These are phyloP conservation scores for Hymenoscyphus fructigenus DNA, from an alignment of 2,329 filamentous ascomycete species.

Conservation along the genomic window DNA sequence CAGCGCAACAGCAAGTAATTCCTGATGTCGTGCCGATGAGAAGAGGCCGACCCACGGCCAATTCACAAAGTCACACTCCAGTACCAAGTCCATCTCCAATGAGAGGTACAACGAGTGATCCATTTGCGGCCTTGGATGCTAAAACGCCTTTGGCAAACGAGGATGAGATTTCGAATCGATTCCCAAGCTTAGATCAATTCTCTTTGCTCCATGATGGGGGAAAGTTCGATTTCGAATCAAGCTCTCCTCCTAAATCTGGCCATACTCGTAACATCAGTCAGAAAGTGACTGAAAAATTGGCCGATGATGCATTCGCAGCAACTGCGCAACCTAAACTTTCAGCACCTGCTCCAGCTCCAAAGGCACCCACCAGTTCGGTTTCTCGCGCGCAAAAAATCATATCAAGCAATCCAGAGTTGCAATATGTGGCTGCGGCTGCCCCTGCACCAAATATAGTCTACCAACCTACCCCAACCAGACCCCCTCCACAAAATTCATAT, in stretches of 20 bases:
- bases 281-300: slow-evolving; percentile 71
- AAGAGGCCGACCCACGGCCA: slow-evolving; percentile 70
- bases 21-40: slow-evolving; percentile 95
- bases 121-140: slow-evolving; percentile 86
- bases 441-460: slow-evolving; percentile 24
- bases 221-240: slow-evolving; percentile 78
- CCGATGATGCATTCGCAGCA: slow-evolving; percentile 76
- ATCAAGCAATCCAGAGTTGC: slow-evolving; percentile 60
- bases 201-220: slow-evolving; percentile 81
- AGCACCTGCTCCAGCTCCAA: slow-evolving; percentile 15
- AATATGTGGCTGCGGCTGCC: slow-evolving; percentile 46
- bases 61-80: slow-evolving; percentile 44
- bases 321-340: slow-evolving; percentile 20
- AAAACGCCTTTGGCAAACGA: slow-evolving; percentile 53
- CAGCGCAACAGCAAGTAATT: slow-evolving; percentile 68
- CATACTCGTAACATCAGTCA: slow-evolving; percentile 58
- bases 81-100: slow-evolving; percentile 68
- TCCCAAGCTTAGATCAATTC: slow-evolving; percentile 92
- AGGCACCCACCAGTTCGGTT: slow-evolving; percentile 42
- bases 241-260: slow-evolving; percentile 48
- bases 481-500: slow-evolving; percentile 45
- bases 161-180: slow-evolving; percentile 82
- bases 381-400: slow-evolving; percentile 65
- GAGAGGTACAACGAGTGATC: slow-evolving; percentile 70
- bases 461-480: slow-evolving; percentile 33